phyloP scores from a whole-genome alignment of 805 yeast species.

The Ogataea methanolica region DNA sequence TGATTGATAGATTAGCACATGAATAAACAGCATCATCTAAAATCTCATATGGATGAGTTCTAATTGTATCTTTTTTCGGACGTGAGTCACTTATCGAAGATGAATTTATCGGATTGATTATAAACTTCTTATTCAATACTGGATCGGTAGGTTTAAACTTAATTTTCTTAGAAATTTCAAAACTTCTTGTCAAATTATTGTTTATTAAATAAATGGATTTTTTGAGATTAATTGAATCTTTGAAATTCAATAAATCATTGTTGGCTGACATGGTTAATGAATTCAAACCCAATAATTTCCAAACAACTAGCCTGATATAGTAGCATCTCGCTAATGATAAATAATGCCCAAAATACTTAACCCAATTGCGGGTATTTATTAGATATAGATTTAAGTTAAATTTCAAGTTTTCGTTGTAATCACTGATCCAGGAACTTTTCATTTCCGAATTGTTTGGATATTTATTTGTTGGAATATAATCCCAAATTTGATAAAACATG shows the following conservation, averaged over 20 bases:
- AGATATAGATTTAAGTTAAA: constrained; percentile 52
- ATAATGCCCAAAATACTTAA: constrained; percentile 68
- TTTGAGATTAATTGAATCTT: constrained; percentile 13
- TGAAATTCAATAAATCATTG: constrained; percentile 6
- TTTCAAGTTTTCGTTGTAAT: constrained; percentile 38
- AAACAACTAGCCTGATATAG: constrained; percentile 60
- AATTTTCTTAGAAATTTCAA: constrained; percentile 13
- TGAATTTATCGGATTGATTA: constrained; percentile 33
- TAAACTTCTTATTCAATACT: constrained; percentile 45
- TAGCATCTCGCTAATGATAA: constrained; percentile 70
- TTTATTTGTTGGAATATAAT: constrained; percentile 43
- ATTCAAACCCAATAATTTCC: constrained; percentile 46
- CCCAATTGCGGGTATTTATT: constrained; percentile 47
- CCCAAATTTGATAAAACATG: constrained; percentile 72
- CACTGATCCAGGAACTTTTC: constrained; percentile 34
- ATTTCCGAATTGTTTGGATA: constrained; percentile 1
- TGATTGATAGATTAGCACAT: constrained; percentile 16
- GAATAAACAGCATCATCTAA: constrained; percentile 62
- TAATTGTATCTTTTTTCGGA: constrained; percentile 32
- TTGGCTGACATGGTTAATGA: constrained; percentile 7
- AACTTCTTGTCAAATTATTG: constrained; percentile 29
- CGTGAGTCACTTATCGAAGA: constrained; percentile 5
- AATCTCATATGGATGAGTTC: constrained; percentile 58
- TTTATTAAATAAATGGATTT: constrained; percentile 22
- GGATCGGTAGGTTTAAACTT: constrained; percentile 30